Evolutionary conservation across 495 filamentous ascomycete species (phyloP).

Genomic region (Talaromyces ruber): DNA sequence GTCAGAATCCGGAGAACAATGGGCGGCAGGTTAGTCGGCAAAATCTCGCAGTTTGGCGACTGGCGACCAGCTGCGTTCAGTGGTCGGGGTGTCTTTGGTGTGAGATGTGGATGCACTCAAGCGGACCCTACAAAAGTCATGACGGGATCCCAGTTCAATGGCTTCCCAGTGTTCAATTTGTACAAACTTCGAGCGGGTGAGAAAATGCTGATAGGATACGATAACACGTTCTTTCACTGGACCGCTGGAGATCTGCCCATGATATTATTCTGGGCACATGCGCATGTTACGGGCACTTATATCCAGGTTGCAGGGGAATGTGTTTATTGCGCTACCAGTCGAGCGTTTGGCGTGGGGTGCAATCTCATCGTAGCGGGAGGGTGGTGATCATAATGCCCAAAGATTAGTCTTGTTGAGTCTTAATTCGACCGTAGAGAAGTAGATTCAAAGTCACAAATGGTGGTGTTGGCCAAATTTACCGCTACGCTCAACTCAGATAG

Average conservation of each 20-base stretch:
- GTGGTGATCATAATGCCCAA: not conserved
- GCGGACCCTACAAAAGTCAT: not conserved
- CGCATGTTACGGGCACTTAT: not conserved
- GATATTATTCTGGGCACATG: not conserved
- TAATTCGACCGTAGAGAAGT: not conserved
- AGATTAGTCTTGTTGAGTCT: not conserved
- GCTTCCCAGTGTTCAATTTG: not conserved
- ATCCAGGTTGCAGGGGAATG: not conserved
- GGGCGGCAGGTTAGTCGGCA: not conserved
- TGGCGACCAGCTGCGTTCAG: not conserved
- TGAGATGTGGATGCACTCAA: not conserved
- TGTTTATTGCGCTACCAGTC: not conserved
- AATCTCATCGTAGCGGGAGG: not conserved
- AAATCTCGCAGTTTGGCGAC: not conserved
- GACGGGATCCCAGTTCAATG: not conserved
- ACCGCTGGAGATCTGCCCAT: not conserved
- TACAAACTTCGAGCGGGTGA: not conserved
- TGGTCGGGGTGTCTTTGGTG: not conserved
- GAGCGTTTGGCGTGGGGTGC: not conserved
- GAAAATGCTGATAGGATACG: not conserved
- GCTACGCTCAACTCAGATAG: no score
- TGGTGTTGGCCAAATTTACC: no score
- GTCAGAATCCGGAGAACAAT: not conserved
- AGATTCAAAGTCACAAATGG: no score
- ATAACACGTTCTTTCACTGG: not conserved